These are phyloP conservation scores for Trichoderma sp. DNA, from an alignment of 2,329 filamentous ascomycete species.

Conservation along the genomic window DNA sequence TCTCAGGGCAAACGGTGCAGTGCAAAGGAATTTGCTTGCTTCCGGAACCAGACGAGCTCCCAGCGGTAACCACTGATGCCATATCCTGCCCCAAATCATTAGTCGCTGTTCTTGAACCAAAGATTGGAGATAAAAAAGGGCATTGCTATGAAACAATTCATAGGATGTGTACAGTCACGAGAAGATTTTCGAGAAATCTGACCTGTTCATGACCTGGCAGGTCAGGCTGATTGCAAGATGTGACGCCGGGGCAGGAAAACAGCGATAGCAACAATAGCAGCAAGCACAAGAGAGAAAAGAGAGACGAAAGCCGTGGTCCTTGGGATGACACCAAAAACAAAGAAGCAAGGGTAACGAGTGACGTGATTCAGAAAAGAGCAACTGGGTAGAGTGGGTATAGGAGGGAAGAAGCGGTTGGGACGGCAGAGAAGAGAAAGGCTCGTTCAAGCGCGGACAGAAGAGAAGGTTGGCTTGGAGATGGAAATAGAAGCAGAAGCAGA, in stretches of 20 bases:
- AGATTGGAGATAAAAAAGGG: neutral
- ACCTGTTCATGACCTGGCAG: slow-evolving; percentile 12
- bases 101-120: neutral
- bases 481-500: neutral
- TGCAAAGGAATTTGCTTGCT: slow-evolving; percentile 59
- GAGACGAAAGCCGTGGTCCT: slow-evolving; percentile 5
- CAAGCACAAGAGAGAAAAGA: slow-evolving; percentile 22
- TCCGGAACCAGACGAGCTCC: slow-evolving; percentile 24
- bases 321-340: slow-evolving; percentile 24
- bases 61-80: slow-evolving; percentile 32
- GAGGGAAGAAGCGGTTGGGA: slow-evolving; percentile 16
- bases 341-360: slow-evolving; percentile 24
- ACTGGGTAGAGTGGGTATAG: slow-evolving; percentile 23
- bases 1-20: slow-evolving; percentile 80
- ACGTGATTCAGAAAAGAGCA: slow-evolving; percentile 26
- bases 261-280: slow-evolving; percentile 21
- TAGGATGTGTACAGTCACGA: neutral
- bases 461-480: neutral
- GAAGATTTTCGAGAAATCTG: neutral
- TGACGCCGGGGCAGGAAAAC: slow-evolving; percentile 26
- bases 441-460: neutral
- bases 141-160: neutral
- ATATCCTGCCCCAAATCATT: slow-evolving; percentile 34
- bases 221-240: slow-evolving; percentile 9
- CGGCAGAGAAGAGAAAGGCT: slow-evolving; percentile 2